Evolutionary conservation across 1,139 yeast genomes (phyloP).

Genomic region (Nakaseomyces sp.): DNA sequence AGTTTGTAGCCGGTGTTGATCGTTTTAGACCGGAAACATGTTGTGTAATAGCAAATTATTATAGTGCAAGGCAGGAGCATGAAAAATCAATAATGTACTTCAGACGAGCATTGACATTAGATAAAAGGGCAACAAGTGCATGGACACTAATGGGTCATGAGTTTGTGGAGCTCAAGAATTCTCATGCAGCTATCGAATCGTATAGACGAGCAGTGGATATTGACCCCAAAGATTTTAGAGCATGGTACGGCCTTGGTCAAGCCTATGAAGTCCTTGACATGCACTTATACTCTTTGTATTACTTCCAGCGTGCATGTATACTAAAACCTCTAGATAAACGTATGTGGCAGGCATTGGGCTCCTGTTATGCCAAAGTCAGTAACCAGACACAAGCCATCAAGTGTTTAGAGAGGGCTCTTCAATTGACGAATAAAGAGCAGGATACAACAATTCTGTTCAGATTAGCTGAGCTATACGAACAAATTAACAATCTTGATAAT

Average conservation of each 20-base stretch:
- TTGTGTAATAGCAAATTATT: constrained; percentile 88
- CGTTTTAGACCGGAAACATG: constrained; percentile 91
- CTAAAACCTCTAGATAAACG: constrained; percentile 83
- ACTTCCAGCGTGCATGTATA: constrained; percentile 85
- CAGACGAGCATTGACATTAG: constrained; percentile 75
- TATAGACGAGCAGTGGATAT: constrained; percentile 87
- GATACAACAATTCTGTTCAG: constrained; percentile 53
- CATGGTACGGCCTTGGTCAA: constrained; percentile 98
- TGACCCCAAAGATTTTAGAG: constrained; percentile 81
- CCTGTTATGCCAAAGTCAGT: constrained; percentile 75
- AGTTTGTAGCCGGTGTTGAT: constrained; percentile 73
- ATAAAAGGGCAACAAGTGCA: constrained; percentile 76
- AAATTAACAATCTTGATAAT: constrained; percentile 42
- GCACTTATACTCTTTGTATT: constrained; percentile 87
- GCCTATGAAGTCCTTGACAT: constrained; percentile 95
- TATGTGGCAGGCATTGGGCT: constrained; percentile 95
- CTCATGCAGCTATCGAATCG: constrained; percentile 96
- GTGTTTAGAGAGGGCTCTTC: constrained; percentile 43
- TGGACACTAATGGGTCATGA: constrained; percentile 99
- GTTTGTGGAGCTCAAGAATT: constrained; percentile 88
- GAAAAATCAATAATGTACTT: constrained; percentile 92
- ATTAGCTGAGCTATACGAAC: constrained; percentile 61
- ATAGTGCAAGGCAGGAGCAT: constrained; percentile 85
- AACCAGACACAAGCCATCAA: constrained; percentile 42
- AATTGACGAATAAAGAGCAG: constrained; percentile 34